phyloP scores from a whole-genome alignment of 768 basidiomycete species.

The Russula dissimulans region DNA sequence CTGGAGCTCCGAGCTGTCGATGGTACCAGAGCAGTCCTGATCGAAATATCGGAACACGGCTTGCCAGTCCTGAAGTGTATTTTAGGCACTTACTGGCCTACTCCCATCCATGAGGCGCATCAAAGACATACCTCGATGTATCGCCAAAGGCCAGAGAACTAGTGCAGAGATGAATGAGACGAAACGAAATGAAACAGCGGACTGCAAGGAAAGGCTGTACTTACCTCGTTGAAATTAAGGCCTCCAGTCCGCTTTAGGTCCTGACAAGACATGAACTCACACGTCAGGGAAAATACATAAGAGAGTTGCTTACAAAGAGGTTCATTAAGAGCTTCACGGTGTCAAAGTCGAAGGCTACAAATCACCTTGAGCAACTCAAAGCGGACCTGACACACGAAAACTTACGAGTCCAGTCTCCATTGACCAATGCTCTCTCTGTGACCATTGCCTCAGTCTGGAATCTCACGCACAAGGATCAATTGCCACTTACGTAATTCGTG shows the following conservation, averaged over 20 bases:
- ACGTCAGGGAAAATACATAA: neutral
- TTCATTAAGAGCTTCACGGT: slow-evolving; percentile 82
- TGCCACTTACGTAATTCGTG: slow-evolving; percentile 56
- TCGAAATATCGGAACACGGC: slow-evolving; percentile 77
- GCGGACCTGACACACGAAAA: neutral
- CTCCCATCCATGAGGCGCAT: neutral
- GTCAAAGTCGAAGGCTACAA: slow-evolving; percentile 69
- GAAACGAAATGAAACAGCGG: slow-evolving; percentile 1
- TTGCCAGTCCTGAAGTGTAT: slow-evolving; percentile 58
- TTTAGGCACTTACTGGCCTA: neutral
- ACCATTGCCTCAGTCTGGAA: slow-evolving; percentile 20
- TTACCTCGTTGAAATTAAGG: slow-evolving; percentile 69
- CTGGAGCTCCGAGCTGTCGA: slow-evolving; percentile 59
- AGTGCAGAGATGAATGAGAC: neutral
- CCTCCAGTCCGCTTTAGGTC: slow-evolving; percentile 72
- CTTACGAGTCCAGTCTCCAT: slow-evolving; percentile 74
- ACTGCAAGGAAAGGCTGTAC: slow-evolving; percentile 12
- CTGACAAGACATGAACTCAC: slow-evolving; percentile 21
- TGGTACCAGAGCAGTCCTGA: slow-evolving; percentile 68
- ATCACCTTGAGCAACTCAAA: neutral
- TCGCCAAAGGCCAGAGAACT: slow-evolving; percentile 74
- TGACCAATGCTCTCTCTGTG: slow-evolving; percentile 39
- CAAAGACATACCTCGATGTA: slow-evolving; percentile 50
- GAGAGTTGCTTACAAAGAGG: slow-evolving; percentile 51
- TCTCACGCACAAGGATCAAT: neutral